These are phyloP conservation scores for Colletotrichum sojae DNA, from an alignment of 2,329 filamentous ascomycete species.

Conservation along the genomic window DNA sequence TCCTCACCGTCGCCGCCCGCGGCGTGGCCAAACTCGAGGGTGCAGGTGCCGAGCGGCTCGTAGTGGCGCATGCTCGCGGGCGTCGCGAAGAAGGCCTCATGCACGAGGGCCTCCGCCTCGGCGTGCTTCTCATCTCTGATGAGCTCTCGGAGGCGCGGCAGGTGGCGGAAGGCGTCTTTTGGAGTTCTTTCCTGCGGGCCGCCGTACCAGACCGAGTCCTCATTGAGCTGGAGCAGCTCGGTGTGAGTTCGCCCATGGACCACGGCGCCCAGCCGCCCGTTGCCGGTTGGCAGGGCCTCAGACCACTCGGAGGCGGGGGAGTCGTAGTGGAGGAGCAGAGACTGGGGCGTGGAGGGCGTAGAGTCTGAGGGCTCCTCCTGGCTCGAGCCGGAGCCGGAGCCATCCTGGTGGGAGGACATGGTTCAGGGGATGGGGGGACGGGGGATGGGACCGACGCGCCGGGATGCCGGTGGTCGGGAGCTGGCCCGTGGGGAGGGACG, in stretches of 20 bases:
- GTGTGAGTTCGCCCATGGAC: conserved; percentile 52
- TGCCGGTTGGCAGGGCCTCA: conserved; percentile 57
- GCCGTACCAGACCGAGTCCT: conserved; percentile 62
- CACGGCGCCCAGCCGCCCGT: conserved; percentile 57
- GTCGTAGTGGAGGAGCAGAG: conserved; percentile 46
- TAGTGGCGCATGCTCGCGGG: conserved; percentile 63
- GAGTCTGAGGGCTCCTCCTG: too few relatives aligned
- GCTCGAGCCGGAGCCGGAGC: conserved; percentile 15
- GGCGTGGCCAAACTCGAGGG: conserved; percentile 56
- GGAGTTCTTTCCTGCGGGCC: conserved; percentile 56
- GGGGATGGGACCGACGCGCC: conserved; percentile 32
- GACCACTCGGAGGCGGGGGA: conserved; percentile 50
- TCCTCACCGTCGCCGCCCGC: conserved; percentile 1
- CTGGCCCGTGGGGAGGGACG: neutral
- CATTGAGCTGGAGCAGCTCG: conserved; percentile 60
- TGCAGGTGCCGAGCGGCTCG: conserved; percentile 56
- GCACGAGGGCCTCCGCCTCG: conserved; percentile 41
- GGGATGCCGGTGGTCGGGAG: conserved; percentile 20
- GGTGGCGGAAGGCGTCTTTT: conserved; percentile 49
- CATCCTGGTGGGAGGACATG: conserved; percentile 16
- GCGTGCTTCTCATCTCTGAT: conserved; percentile 51
- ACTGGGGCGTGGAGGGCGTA: conserved; percentile 3
- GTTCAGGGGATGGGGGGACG: neutral
- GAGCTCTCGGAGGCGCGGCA: conserved; percentile 53
- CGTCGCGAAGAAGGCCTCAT: conserved; percentile 58